Percentiles rank a stretch among this genome's conserved stretches.
These are phyloP conservation scores for Boletus rubroflammeus DNA, from an alignment of 768 basidiomycete genomes.

Conservation along the genomic window DNA sequence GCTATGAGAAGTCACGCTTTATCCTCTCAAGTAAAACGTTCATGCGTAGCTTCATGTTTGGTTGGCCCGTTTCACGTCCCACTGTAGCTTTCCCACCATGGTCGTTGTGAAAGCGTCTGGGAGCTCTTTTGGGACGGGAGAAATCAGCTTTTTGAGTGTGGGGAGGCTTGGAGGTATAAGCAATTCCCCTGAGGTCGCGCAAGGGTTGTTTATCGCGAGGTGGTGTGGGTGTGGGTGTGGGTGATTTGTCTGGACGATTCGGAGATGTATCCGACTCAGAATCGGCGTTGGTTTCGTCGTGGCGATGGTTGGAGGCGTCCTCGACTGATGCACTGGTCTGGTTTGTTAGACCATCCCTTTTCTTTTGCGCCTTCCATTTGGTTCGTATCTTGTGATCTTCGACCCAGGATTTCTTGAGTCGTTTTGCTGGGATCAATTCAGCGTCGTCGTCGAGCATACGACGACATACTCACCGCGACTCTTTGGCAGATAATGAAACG, in stretches of 20 bases:
- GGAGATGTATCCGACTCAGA: neutral
- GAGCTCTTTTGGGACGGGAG: conserved; percentile 28
- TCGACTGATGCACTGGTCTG: conserved; percentile 2
- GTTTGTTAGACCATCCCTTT: conserved; percentile 38
- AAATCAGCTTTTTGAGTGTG: conserved; percentile 56
- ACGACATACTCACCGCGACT: conserved; percentile 51
- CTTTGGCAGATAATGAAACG: conserved; percentile 63
- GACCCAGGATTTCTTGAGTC: conserved; percentile 79
- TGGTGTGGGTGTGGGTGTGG: neutral
- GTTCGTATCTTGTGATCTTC: conserved; percentile 71
- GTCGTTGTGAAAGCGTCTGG: conserved; percentile 13
- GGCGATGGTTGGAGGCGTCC: neutral
- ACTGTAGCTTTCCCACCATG: conserved; percentile 28
- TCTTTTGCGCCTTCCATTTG: conserved; percentile 74
- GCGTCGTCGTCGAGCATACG: neutral
- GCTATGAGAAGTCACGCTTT: conserved; percentile 52
- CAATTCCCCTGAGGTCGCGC: conserved; percentile 58
- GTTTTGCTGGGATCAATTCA: conserved; percentile 53
- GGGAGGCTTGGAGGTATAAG: conserved; percentile 56
- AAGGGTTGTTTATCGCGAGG: conserved; percentile 33
- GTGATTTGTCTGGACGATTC: conserved; percentile 1
- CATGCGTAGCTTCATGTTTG: conserved; percentile 88
- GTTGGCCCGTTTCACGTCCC: conserved; percentile 41
- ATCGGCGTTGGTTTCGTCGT: neutral
- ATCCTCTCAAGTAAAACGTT: conserved; percentile 83